Conservation (phyloP, 441 rosid species). For the Dalechampia spathulata region DNA sequence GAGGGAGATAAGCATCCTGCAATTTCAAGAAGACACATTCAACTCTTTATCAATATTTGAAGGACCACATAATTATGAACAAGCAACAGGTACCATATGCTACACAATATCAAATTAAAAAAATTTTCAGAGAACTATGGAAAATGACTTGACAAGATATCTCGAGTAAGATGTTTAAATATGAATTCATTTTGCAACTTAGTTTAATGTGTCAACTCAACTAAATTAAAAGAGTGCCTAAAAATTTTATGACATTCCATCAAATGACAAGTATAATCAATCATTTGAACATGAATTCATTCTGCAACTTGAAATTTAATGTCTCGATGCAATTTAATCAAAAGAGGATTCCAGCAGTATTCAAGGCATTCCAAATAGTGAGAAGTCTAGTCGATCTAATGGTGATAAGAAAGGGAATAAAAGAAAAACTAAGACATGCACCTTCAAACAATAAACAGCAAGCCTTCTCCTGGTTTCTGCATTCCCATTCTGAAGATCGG, state of each 20-base stretch:
- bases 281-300: background rate
- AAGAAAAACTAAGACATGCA: conserved; percentile 16
- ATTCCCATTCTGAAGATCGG: conserved; percentile 99
- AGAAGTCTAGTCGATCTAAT: conserved; percentile 1
- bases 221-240: too few species aligned
- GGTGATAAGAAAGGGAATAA: conserved; percentile 6
- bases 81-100: background rate
- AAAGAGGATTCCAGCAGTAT: background rate
- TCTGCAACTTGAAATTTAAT: background rate
- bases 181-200: background rate
- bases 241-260: too few species aligned
- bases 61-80: background rate
- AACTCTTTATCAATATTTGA: background rate
- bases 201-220: background rate
- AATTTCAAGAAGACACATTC: conserved; percentile 20
- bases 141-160: background rate
- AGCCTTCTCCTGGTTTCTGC: conserved; percentile 98
- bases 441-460: conserved; percentile 99
- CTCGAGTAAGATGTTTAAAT: background rate
- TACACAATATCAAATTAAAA: background rate
- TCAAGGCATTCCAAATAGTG: background rate
- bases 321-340: background rate
- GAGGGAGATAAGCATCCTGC: conserved; percentile 99
- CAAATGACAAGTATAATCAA: too few species aligned
- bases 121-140: background rate